phyloP scores from a whole-genome alignment of 2,329 filamentous ascomycete genomes.

The Penicillium sumatraense region DNA sequence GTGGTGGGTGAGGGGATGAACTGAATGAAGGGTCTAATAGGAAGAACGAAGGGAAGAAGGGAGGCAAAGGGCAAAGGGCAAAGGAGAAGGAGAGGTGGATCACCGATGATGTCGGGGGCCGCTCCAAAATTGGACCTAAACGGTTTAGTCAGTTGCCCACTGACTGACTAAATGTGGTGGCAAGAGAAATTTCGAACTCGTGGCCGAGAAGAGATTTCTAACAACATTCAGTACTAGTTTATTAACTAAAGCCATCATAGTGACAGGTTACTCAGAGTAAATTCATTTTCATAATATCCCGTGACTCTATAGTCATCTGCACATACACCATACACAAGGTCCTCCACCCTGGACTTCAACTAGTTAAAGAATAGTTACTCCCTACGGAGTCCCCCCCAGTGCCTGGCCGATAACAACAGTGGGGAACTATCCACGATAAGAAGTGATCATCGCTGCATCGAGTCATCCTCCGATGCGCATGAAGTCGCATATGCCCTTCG shows the following conservation, averaged over 20 bases:
- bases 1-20: background rate
- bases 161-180: no score
- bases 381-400: background rate
- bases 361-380: no score
- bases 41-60: background rate
- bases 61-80: background rate
- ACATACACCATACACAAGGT: no score
- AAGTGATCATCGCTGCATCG: slow-evolving; percentile 15
- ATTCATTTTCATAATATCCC: no score
- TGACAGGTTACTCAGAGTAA: no score
- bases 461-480: slow-evolving; percentile 14
- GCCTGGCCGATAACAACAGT: background rate
- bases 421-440: slow-evolving; percentile 15
- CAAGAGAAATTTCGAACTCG: background rate
- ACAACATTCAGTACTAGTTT: background rate
- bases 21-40: background rate
- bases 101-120: background rate
- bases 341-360: no score
- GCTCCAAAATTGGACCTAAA: background rate
- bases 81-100: background rate
- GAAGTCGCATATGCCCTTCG: no score
- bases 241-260: no score
- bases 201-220: background rate
- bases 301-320: no score
- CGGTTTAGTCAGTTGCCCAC: background rate